A percentile compares a stretch with the other conserved stretches of the same genome.
phyloP scores from a whole-genome alignment of 257 asterid species.

The Nicotiana otophora region DNA sequence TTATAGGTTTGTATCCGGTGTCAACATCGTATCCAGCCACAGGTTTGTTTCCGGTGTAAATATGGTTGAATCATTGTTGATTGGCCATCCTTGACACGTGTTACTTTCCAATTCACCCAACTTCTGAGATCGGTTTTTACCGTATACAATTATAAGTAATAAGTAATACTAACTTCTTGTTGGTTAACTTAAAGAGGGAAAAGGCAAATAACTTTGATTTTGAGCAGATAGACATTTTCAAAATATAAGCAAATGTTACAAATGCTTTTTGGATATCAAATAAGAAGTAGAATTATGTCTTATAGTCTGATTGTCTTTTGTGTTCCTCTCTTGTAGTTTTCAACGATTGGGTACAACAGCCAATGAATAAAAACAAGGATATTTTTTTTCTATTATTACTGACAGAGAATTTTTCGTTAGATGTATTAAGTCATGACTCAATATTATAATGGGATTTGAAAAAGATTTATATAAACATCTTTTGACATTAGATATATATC shows the following conservation, averaged over 20 bases:
- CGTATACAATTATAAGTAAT: no score
- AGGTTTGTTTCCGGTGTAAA: no score
- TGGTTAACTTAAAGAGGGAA: neutral
- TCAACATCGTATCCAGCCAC: no score
- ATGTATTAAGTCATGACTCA: constrained; percentile 40
- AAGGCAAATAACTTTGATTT: neutral
- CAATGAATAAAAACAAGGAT: neutral
- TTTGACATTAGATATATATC: neutral
- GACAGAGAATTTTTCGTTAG: constrained; percentile 44
- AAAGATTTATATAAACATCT: neutral
- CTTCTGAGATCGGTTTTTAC: no score
- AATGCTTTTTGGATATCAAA: neutral
- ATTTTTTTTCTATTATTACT: neutral
- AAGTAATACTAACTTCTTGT: neutral
- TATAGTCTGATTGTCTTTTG: neutral
- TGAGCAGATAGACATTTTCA: neutral
- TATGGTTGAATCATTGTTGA: no score
- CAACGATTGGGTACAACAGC: neutral
- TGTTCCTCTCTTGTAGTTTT: neutral
- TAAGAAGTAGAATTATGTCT: neutral
- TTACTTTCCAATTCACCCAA: no score
- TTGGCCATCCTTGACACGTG: no score
- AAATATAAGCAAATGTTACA: neutral
- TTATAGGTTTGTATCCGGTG: no score
- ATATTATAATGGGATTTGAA: constrained; percentile 14